Base-by-base conservation (phyloP, 306 rosid species). In the Echinosophora koreensis region DNA sequence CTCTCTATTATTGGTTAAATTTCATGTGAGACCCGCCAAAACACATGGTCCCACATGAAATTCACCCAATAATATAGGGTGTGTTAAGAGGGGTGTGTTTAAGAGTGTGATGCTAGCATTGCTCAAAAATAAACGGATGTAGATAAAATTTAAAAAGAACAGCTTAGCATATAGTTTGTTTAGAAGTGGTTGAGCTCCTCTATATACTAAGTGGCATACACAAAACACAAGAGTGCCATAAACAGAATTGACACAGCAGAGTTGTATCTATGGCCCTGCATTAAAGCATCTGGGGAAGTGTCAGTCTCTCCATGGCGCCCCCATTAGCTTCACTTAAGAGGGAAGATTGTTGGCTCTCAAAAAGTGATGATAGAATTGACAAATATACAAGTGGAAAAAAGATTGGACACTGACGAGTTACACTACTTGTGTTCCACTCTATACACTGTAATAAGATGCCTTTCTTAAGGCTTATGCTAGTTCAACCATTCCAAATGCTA, bases 291-390 rank as follows among this genome's bases (percentile, higher is more conserved):
- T 63, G 54, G 15, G 46, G 60, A 73, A 63, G 42, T 66, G 41
- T 37, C 58, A 65, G 50, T 32, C 69, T 68, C 69, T 47, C 13
- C 8, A 34, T 54, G 81, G 69, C 27, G 42, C 72, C 73, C 61
- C 39, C 68, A 66, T 47, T 83, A 75, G 79, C 89, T 86, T 85
- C 82, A 87, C 92, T 86, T 88, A 74, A 80, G 88, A 80, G 91
- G 50, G 55, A 88, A 88, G 91, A 77, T 83, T 85, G 79, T 76
- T 71, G 77, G 71, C 55, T 73, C 76, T 85, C 32, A 66, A 71
- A 81, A 87, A 75, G 68, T 66, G 81, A 77, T 46, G 77, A 85
- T 30, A 35, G 39, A 86, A 51, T 63, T 56, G 76, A 83, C 84
- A 69, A 72, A 81, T 27, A 85, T 80, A 73, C 81, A 77, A 51